phyloP scores from a whole-genome alignment of 345 rosid species.

The Diplotaxis tenuifolia region DNA sequence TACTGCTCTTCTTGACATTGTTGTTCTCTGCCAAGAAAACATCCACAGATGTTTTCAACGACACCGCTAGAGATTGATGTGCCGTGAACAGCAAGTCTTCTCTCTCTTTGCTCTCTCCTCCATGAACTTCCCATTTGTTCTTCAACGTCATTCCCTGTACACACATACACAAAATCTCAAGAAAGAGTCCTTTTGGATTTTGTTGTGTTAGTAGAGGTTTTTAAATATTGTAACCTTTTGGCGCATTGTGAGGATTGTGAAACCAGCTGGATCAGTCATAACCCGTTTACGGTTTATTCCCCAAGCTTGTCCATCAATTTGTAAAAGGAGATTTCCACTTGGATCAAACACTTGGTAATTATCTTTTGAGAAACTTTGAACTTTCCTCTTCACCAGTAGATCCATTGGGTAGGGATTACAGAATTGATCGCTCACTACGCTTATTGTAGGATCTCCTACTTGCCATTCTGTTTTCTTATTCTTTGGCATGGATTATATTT shows the following conservation, averaged over 20 bases:
- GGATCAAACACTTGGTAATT: slow-evolving; percentile 50
- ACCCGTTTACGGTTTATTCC: slow-evolving; percentile 49
- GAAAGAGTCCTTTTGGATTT: not conserved
- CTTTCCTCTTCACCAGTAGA: slow-evolving; percentile 53
- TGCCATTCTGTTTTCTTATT: slow-evolving; percentile 36
- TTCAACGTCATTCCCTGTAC: slow-evolving; percentile 42
- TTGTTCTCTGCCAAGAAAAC: slow-evolving; percentile 47
- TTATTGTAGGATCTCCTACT: slow-evolving; percentile 43
- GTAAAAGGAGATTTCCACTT: slow-evolving; percentile 59
- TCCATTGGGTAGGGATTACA: slow-evolving; percentile 65
- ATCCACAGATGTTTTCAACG: slow-evolving; percentile 53
- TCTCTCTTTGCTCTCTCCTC: slow-evolving; percentile 48
- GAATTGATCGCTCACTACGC: slow-evolving; percentile 53
- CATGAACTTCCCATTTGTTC: slow-evolving; percentile 55
- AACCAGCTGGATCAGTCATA: slow-evolving; percentile 64
- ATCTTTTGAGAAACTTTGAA: slow-evolving; percentile 44
- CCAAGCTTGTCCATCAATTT: slow-evolving; percentile 64
- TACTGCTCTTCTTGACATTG: slow-evolving; percentile 23
- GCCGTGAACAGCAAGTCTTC: slow-evolving; percentile 45
- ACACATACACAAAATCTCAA: not conserved
- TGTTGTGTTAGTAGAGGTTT: not conserved
- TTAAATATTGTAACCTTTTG: slow-evolving; percentile 45
- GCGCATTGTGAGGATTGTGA: slow-evolving; percentile 58
- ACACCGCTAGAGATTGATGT: slow-evolving; percentile 49
- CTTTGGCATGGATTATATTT: slow-evolving; percentile 30